These are phyloP conservation scores for Penicillium psychrosexuale DNA, from an alignment of 2,329 filamentous ascomycete genomes.

Conservation along the genomic window DNA sequence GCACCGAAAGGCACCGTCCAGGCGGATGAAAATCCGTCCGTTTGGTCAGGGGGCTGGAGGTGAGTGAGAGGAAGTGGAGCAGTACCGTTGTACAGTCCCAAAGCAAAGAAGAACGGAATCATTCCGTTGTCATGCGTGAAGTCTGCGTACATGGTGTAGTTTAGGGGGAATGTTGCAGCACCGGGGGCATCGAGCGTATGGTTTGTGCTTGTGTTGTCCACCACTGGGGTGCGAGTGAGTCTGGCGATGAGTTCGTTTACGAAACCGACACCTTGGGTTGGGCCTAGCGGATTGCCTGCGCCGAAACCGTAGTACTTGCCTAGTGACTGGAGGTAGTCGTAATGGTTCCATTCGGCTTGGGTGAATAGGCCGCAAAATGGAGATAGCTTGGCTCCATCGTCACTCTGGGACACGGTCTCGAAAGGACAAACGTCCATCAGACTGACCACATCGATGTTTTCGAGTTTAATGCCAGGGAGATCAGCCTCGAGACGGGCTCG, in stretches of 20 bases:
- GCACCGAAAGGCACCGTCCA: conserved; percentile 81
- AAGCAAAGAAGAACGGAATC: conserved; percentile 68
- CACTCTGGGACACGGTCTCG: conserved; percentile 64
- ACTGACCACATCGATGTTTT: conserved; percentile 59
- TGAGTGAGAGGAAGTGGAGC: conserved; percentile 52
- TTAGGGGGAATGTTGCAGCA: conserved; percentile 69
- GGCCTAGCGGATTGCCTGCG: conserved; percentile 71
- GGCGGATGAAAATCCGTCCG: conserved; percentile 68
- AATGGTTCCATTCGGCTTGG: conserved; percentile 67
- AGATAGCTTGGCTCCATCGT: conserved; percentile 54
- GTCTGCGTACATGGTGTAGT: conserved; percentile 71
- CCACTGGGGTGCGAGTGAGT: conserved; percentile 65
- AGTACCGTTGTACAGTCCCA: conserved; percentile 73
- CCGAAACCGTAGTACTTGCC: conserved; percentile 83
- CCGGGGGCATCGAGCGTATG: conserved; percentile 65
- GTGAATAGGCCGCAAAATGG: conserved; percentile 76
- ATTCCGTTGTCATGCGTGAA: conserved; percentile 93
- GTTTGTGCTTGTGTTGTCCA: conserved; percentile 74
- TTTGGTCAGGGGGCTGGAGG: conserved; percentile 49
- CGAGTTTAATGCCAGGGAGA: conserved; percentile 66
- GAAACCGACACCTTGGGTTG: conserved; percentile 83
- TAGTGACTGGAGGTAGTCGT: conserved; percentile 76
- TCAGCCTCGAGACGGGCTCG: conserved; percentile 65
- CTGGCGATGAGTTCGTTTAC: conserved; percentile 84
- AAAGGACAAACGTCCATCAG: conserved; percentile 91